phyloP scores from a whole-genome alignment of 257 asterid species.

The Verbena officinalis region DNA sequence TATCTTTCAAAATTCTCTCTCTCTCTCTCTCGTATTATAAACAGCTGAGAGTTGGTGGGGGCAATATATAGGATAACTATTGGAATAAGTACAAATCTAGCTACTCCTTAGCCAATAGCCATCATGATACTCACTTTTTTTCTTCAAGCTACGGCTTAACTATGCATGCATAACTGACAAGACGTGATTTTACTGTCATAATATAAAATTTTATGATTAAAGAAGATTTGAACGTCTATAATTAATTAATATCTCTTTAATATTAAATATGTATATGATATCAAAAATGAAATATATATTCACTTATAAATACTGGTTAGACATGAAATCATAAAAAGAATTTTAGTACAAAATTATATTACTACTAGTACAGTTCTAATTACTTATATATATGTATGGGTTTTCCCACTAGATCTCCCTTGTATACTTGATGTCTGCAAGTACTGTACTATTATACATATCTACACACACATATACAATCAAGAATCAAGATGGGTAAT shows the following conservation, averaged over 20 bases:
- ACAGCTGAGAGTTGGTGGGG: conserved; percentile 14
- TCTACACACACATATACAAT: too few relatives aligned
- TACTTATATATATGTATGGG: neutral
- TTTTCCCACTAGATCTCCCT: conserved; percentile 14
- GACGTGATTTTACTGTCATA: neutral
- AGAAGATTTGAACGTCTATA: neutral
- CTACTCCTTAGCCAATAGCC: neutral
- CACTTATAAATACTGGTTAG: neutral
- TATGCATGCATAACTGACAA: neutral
- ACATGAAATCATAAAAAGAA: conserved; percentile 20
- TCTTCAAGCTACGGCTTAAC: neutral
- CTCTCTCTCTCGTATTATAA: too few relatives aligned
- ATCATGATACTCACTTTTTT: neutral
- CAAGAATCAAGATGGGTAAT: too few relatives aligned
- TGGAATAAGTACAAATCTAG: neutral
- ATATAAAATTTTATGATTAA: neutral
- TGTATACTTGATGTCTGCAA: too few relatives aligned
- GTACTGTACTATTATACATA: too few relatives aligned
- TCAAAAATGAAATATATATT: neutral
- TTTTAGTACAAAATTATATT: neutral
- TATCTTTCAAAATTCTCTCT: too few relatives aligned
- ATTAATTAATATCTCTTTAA: neutral
- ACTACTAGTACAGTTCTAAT: too few relatives aligned
- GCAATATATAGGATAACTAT: neutral
- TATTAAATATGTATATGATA: neutral